A percentile compares a stretch with the other conserved stretches of the same genome.
phyloP scores from a whole-genome alignment of 768 basidiomycete genomes.

The Hygrocybe coccinea region DNA sequence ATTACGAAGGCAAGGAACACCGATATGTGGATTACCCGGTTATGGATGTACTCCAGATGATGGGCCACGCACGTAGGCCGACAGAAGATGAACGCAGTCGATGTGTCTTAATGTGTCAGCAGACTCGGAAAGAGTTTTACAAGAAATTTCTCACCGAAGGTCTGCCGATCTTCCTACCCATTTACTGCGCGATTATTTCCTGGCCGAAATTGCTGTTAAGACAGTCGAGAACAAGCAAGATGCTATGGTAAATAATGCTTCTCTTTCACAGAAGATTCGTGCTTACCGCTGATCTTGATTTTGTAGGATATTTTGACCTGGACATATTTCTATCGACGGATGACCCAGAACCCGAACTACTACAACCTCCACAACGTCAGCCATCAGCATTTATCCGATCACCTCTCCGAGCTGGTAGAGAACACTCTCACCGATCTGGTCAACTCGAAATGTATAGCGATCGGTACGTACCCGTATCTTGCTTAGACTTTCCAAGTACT shows the following conservation, averaged over 20 bases:
- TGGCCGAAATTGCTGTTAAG: slow-evolving; percentile 96
- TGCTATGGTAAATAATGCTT: slow-evolving; percentile 65
- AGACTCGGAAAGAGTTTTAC: too few species aligned
- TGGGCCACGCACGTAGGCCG: slow-evolving; percentile 94
- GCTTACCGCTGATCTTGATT: background rate
- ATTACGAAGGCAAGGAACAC: slow-evolving; percentile 94
- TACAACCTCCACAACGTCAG: too few species aligned
- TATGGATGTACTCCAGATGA: slow-evolving; percentile 98
- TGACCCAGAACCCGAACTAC: slow-evolving; percentile 97
- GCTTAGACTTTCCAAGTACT: background rate
- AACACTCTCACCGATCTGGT: slow-evolving; percentile 86
- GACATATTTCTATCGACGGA: slow-evolving; percentile 96
- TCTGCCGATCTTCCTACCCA: slow-evolving; percentile 92
- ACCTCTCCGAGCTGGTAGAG: slow-evolving; percentile 94
- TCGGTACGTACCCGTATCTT: slow-evolving; percentile 47
- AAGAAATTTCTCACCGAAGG: slow-evolving; percentile 97
- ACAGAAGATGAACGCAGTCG: slow-evolving; percentile 82
- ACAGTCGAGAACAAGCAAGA: slow-evolving; percentile 99
- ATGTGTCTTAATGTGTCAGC: too few species aligned
- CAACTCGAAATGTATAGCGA: slow-evolving; percentile 90
- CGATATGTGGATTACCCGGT: slow-evolving; percentile 98
- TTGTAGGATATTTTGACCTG: slow-evolving; percentile 90
- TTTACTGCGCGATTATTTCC: slow-evolving; percentile 92
- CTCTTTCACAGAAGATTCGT: background rate
- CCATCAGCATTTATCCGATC: slow-evolving; percentile 92